phyloP scores from a whole-genome alignment of 2,329 filamentous ascomycete species.

The Fusarium chlamydosporum region DNA sequence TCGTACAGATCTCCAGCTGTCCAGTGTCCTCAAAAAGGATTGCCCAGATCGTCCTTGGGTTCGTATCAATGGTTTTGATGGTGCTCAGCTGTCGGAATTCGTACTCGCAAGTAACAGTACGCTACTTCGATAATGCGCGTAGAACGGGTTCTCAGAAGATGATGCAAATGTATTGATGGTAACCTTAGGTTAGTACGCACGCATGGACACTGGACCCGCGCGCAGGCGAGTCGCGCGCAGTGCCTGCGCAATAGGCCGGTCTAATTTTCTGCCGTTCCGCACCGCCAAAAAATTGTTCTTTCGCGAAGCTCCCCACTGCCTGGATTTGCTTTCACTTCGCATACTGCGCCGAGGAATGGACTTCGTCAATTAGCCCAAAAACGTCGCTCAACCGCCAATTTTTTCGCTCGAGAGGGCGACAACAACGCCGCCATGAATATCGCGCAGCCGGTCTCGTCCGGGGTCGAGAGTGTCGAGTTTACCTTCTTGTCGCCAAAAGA shows the following conservation, averaged over 20 bases:
- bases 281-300: conserved; percentile 63
- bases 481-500: conserved; percentile 85
- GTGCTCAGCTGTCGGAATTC: not conserved
- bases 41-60: too few relatives aligned
- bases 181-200: not conserved
- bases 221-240: conserved; percentile 33
- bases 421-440: conserved; percentile 70
- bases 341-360: conserved; percentile 45
- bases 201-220: conserved; percentile 10
- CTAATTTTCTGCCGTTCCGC: conserved; percentile 59
- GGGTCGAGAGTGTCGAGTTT: conserved; percentile 91
- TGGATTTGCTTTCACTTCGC: conserved; percentile 37
- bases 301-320: conserved; percentile 44
- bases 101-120: not conserved
- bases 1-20: conserved; percentile 3
- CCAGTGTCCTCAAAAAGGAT: not conserved
- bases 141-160: conserved; percentile 21
- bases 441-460: conserved; percentile 85
- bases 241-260: conserved; percentile 19
- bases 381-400: conserved; percentile 46
- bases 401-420: conserved; percentile 35
- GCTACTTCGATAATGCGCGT: conserved; percentile 1
- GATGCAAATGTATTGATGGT: conserved; percentile 30
- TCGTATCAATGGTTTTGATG: not conserved
- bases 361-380: conserved; percentile 42